phyloP scores from a whole-genome alignment of 179 eudicot species.

The Spergularia azorica region DNA sequence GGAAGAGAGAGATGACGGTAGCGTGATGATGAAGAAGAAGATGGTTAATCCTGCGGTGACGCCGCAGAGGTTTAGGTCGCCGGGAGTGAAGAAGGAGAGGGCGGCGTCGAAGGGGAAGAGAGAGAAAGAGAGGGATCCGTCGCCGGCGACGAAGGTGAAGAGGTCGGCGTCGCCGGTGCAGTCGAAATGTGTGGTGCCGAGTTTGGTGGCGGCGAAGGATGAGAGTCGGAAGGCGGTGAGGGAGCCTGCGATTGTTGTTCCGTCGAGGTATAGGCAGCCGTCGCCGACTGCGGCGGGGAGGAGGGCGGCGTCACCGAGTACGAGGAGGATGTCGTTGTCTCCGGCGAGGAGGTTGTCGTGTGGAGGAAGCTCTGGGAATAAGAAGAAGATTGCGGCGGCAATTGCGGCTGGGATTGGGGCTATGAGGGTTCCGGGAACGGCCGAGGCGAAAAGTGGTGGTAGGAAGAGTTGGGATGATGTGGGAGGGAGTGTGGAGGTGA shows the following conservation, averaged over 20 bases:
- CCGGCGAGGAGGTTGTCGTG: conserved; percentile 64
- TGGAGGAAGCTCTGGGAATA: conserved; percentile 53
- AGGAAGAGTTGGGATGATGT: conserved; percentile 90
- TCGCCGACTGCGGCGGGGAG: conserved; percentile 50
- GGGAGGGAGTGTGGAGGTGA: conserved; percentile 25
- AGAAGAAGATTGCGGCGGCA: conserved; percentile 58
- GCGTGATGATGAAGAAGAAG: conserved; percentile 5
- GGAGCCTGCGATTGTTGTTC: conserved; percentile 88
- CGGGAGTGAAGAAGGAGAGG: conserved; percentile 52
- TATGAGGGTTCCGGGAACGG: conserved; percentile 51
- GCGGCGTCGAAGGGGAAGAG: conserved; percentile 59
- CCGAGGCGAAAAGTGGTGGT: conserved; percentile 37
- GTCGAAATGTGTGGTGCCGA: conserved; percentile 86
- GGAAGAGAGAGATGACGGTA: neutral
- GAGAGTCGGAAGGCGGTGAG: conserved; percentile 58
- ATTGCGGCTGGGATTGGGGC: conserved; percentile 66
- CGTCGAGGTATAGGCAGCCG: conserved; percentile 91
- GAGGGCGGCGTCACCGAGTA: conserved; percentile 62
- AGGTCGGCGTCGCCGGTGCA: conserved; percentile 89
- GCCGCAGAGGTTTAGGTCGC: conserved; percentile 73
- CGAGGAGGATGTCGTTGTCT: conserved; percentile 57
- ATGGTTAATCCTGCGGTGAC: conserved; percentile 18
- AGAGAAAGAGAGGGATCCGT: conserved; percentile 67
- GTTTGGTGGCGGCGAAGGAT: conserved; percentile 70
- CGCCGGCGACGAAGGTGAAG: conserved; percentile 69